These are phyloP conservation scores for Cyberlindnera meyerae DNA, from an alignment of 805 yeast genomes.

Conservation along the genomic window DNA sequence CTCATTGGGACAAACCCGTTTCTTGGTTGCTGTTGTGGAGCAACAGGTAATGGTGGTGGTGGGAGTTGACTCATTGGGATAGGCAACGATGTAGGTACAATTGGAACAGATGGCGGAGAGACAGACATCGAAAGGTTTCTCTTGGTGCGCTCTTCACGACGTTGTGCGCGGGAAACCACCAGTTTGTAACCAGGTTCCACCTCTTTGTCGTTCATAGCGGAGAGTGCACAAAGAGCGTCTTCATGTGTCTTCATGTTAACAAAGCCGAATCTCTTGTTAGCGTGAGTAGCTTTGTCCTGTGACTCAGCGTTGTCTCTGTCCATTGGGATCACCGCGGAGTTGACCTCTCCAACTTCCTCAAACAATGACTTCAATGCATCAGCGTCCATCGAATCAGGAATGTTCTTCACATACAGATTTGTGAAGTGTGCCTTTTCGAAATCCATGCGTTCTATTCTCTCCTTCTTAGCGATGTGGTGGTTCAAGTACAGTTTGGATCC, in stretches of 20 bases:
- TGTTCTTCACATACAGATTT: constrained; percentile 46
- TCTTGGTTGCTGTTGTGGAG: too few species aligned
- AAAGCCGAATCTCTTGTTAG: constrained; percentile 37
- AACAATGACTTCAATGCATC: constrained; percentile 40
- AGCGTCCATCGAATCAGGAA: constrained; percentile 36
- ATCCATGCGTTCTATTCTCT: constrained; percentile 44
- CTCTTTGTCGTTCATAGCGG: constrained; percentile 41
- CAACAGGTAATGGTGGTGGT: not conserved
- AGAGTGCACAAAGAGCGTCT: constrained; percentile 42
- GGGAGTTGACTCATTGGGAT: constrained; percentile 6
- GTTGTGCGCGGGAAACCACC: constrained; percentile 42
- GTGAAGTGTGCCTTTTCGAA: constrained; percentile 42
- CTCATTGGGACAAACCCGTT: too few species aligned
- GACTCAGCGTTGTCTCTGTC: constrained; percentile 9
- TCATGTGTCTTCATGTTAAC: constrained; percentile 44
- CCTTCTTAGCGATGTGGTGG: constrained; percentile 58
- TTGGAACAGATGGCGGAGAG: constrained; percentile 4
- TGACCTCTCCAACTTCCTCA: constrained; percentile 43
- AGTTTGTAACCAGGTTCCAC: constrained; percentile 28
- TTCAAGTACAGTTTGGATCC: constrained; percentile 40
- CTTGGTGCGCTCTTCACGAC: constrained; percentile 29
- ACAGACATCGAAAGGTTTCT: constrained; percentile 1
- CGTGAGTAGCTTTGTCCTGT: not conserved
- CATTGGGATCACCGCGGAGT: constrained; percentile 47
- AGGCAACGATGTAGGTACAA: constrained; percentile 1